phyloP scores from a whole-genome alignment of 345 rosid species.

The Laguncularia racemosa region DNA sequence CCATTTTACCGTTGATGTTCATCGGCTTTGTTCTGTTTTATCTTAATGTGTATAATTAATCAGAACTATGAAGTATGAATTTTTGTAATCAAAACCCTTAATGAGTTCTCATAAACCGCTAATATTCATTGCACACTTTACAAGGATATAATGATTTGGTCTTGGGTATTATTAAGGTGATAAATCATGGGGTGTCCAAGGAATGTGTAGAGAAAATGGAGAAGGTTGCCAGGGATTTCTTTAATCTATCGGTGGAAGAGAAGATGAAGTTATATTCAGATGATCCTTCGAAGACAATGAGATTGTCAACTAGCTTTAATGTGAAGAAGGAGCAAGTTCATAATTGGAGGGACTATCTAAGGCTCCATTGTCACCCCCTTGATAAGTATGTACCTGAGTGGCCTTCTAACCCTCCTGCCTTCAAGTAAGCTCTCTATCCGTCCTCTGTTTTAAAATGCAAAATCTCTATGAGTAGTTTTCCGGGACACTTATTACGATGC shows the following conservation, averaged over 20 bases:
- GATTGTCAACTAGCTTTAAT: constrained; percentile 80
- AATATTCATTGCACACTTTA: no score
- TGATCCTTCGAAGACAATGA: constrained; percentile 65
- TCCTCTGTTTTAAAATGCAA: not conserved
- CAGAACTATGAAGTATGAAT: no score
- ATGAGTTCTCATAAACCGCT: no score
- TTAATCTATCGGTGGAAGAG: constrained; percentile 61
- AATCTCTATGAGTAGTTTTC: no score
- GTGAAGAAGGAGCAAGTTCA: constrained; percentile 64
- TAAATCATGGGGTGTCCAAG: constrained; percentile 48
- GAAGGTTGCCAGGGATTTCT: constrained; percentile 46
- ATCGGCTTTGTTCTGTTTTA: no score
- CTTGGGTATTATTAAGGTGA: constrained; percentile 27
- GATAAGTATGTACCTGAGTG: constrained; percentile 56
- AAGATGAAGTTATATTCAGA: constrained; percentile 78
- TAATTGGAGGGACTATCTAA: constrained; percentile 86
- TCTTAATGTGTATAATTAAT: no score
- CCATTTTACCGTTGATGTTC: no score
- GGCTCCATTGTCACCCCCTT: constrained; percentile 75
- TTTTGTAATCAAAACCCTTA: no score
- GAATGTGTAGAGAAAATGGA: constrained; percentile 35
- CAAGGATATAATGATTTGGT: no score
- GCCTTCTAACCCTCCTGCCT: constrained; percentile 66
- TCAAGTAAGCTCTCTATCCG: constrained; percentile 38
- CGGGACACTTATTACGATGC: no score